These are phyloP conservation scores for Lipomyces kockii DNA, from an alignment of 805 yeast species.

Conservation along the genomic window DNA sequence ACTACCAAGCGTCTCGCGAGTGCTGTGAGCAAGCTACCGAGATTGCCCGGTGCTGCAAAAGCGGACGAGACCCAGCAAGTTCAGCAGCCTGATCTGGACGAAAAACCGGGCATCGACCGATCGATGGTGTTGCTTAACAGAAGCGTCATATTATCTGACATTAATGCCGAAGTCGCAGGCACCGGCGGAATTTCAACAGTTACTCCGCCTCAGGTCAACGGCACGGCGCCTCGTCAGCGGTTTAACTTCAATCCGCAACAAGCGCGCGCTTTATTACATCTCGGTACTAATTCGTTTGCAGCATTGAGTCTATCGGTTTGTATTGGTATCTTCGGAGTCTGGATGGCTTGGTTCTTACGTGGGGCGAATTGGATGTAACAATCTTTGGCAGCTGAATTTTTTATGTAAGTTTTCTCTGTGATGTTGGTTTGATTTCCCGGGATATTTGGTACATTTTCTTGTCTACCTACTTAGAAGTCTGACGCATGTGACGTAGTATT, in stretches of 20 bases:
- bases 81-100: not conserved
- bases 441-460: not conserved
- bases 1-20: slow-evolving; percentile 5
- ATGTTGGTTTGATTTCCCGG: not conserved
- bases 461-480: not conserved
- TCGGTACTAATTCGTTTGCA: slow-evolving; percentile 6
- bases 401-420: not conserved
- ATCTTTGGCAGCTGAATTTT: not conserved
- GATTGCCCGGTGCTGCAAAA: not conserved
- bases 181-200: not conserved
- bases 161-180: not conserved
- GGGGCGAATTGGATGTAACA: slow-evolving; percentile 14
- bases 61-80: not conserved
- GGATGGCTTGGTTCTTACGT: slow-evolving; percentile 32
- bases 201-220: slow-evolving; percentile 4
- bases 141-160: slow-evolving; percentile 10
- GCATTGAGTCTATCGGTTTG: slow-evolving; percentile 31
- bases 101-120: slow-evolving; percentile 10
- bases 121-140: slow-evolving; percentile 19
- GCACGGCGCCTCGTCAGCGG: slow-evolving; percentile 12
- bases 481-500: not conserved
- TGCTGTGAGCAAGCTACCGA: not conserved
- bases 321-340: slow-evolving; percentile 30
- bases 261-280: not conserved
- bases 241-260: slow-evolving; percentile 6